phyloP scores from a whole-genome alignment of 345 rosid genomes.

The Viola odorata region DNA sequence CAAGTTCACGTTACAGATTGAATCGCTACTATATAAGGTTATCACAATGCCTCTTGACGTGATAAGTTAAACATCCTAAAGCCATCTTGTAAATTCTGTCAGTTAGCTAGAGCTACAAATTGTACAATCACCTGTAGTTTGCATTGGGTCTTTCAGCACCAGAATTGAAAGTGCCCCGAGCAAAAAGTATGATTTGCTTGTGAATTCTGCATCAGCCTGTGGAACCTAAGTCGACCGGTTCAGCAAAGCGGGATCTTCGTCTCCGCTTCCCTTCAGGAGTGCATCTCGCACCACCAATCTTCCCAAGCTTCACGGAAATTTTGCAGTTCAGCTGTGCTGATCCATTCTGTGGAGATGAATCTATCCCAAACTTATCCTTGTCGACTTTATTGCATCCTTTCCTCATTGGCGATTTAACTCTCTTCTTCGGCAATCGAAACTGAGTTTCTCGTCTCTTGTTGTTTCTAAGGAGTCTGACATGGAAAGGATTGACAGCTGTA shows the following conservation, averaged over 20 bases:
- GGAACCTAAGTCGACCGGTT: slow-evolving; percentile 35
- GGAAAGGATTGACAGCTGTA: slow-evolving; percentile 68
- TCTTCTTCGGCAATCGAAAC: slow-evolving; percentile 37
- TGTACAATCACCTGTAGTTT: not conserved
- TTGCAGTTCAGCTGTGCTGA: slow-evolving; percentile 34
- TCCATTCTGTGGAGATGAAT: slow-evolving; percentile 21
- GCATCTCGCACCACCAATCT: slow-evolving; percentile 39
- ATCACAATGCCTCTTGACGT: no score
- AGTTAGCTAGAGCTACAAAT: not conserved
- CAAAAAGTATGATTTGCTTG: not conserved
- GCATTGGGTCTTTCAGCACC: not conserved
- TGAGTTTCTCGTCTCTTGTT: slow-evolving; percentile 27
- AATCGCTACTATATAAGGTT: no score
- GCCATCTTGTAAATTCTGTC: not conserved
- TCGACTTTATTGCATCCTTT: slow-evolving; percentile 20
- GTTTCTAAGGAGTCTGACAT: slow-evolving; percentile 40
- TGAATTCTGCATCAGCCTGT: slow-evolving; percentile 19
- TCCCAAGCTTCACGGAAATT: slow-evolving; percentile 41
- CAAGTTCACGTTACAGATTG: no score
- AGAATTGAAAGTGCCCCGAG: slow-evolving; percentile 8
- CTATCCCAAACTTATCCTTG: slow-evolving; percentile 13
- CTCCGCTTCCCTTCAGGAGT: slow-evolving; percentile 72
- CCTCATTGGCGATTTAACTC: slow-evolving; percentile 49
- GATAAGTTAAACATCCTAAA: slow-evolving; percentile 1
- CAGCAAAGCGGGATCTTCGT: slow-evolving; percentile 41